Evolutionary conservation across 495 filamentous ascomycete genomes (phyloP), one percentile per base, ranked within the genome.

Genomic region (Penicillium cosmopolitanum): DNA sequence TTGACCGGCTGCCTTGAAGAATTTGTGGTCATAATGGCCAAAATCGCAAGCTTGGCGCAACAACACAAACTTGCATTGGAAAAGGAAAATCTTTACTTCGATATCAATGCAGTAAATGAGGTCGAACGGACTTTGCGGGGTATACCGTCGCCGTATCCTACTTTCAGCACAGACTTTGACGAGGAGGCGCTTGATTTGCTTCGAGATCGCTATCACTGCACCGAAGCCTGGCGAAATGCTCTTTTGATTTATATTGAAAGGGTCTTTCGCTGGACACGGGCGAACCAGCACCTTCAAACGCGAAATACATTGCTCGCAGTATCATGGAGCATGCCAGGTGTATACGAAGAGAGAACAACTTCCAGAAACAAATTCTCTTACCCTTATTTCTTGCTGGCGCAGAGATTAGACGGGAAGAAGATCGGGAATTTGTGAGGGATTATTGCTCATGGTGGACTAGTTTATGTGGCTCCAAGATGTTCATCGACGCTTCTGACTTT

Each of bases 171-270:
- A 44, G 23, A 56, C 34, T 18, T 35, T 16, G 48, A 57, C 31
- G 60, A 58, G 50, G 66, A 64, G 18, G 50, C 38, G 34, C 60
- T 66, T 46, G 58, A 69, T 16, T 56, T 67, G 35, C 51, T 53
- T 34, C 64, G 58, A 44, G 66, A 67, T 57, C 43, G 50, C 33
- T 61, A 59, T 25, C 52, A 69, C 50, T 66, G 60, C 53, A 58
- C 56, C 15, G 56, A 69, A 44, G 65, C 66, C 16, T 69, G 66
- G 66, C 52, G 66, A 59, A 60, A 66, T 53, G 61, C 54, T 15
- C 56, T 69, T 33, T 55, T 69, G 19, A 36, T 69, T 28, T 69
- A 69, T 52, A 69, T 69, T 23, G 50, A 55, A 43, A 50, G 66
- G 40, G 51, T 69, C 12, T 69, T 69, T 51, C 55, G 53, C n/a